Percentiles rank a stretch among this genome's conserved stretches.
Evolutionary conservation across 148 eudicot species (phyloP).

Genomic region (Talinum fruticosum): DNA sequence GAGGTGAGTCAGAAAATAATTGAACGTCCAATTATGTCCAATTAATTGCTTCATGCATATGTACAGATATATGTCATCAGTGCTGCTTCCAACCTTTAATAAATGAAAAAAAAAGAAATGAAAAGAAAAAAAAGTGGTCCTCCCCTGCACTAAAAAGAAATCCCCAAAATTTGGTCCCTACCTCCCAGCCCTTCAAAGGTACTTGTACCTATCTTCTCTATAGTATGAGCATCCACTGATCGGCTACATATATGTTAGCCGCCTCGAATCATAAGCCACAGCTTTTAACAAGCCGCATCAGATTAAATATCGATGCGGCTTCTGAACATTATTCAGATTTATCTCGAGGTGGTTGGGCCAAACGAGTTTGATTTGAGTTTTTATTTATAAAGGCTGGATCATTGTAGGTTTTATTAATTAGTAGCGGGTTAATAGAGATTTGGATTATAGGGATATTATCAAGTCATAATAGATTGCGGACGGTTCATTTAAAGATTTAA

Average conservation of each 20-base stretch:
- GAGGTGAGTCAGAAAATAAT: neutral
- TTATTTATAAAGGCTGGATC: too few species aligned
- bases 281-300: conserved; percentile 5
- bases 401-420: too few species aligned
- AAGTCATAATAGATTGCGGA: too few species aligned
- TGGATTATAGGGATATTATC: too few species aligned
- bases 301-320: neutral
- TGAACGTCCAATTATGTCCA: neutral
- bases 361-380: too few species aligned
- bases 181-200: conserved; percentile 21
- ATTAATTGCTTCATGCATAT: conserved; percentile 15
- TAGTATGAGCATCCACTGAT: neutral
- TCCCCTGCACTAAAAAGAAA: conserved; percentile 19
- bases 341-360: too few species aligned
- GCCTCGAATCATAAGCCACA: conserved; percentile 22
- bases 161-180: conserved; percentile 28
- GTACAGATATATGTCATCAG: conserved; percentile 11
- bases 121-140: conserved; percentile 25
- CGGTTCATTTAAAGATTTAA: too few species aligned
- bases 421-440: too few species aligned
- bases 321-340: neutral
- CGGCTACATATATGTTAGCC: conserved; percentile 21
- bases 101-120: neutral
- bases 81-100: conserved; percentile 5
- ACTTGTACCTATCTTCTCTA: conserved; percentile 9